A percentile compares a stretch with the other conserved stretches of the same genome.
These are phyloP conservation scores for Hura crepitans DNA, from an alignment of 441 rosid species.

Conservation along the genomic window DNA sequence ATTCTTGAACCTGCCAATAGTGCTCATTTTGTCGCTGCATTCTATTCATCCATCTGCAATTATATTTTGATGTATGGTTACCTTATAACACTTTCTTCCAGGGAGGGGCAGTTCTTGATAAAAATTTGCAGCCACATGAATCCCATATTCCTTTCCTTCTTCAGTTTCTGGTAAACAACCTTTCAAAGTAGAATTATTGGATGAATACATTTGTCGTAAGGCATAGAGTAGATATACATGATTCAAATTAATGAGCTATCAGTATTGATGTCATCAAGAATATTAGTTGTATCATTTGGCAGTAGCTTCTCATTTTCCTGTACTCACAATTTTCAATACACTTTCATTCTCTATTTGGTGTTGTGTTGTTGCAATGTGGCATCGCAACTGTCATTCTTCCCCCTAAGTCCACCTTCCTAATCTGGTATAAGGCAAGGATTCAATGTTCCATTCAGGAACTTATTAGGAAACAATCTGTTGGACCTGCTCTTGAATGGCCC, in stretches of 20 bases:
- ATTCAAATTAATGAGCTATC: background rate
- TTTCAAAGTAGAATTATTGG: background rate
- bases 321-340: background rate
- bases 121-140: conserved; percentile 87
- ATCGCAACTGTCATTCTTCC: background rate
- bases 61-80: background rate
- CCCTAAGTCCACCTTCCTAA: background rate
- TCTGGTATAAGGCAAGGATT: background rate
- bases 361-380: background rate
- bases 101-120: conserved; percentile 77
- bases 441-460: background rate
- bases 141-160: conserved; percentile 90
- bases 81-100: conserved; percentile 27
- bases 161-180: conserved; percentile 69
- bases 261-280: background rate
- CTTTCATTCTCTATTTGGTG: no score
- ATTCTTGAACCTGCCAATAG: conserved; percentile 18
- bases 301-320: background rate
- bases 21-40: conserved; percentile 6
- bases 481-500: background rate
- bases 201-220: background rate
- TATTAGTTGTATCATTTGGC: background rate
- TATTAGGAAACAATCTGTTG: background rate
- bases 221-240: background rate
- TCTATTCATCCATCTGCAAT: conserved; percentile 6